Evolutionary conservation across 2,329 filamentous ascomycete species (phyloP).

Genomic region (Aureobasidium sp.): DNA sequence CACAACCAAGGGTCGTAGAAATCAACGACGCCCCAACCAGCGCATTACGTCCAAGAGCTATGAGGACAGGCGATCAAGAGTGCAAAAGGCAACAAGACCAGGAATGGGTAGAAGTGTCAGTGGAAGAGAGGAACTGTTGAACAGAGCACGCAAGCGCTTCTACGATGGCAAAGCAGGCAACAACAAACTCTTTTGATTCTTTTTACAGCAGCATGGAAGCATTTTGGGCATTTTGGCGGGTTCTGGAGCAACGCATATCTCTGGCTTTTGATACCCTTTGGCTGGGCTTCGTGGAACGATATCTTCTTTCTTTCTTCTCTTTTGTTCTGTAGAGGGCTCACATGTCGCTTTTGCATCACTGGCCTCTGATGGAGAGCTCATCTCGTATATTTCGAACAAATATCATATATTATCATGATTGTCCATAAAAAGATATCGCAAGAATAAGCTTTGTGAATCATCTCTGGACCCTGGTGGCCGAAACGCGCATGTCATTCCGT

Average conservation of each 20-base stretch:
- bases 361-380: background rate
- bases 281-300: background rate
- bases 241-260: background rate
- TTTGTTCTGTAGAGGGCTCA: background rate
- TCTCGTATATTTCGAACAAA: background rate
- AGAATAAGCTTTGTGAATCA: background rate
- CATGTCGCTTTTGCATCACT: background rate
- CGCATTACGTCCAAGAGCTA: background rate
- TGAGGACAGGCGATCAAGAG: background rate
- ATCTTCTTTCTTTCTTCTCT: background rate
- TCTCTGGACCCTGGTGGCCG: background rate
- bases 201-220: background rate
- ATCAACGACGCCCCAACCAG: background rate
- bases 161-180: background rate
- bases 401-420: background rate
- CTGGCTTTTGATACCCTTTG: slow-evolving; percentile 10
- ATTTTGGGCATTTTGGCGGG: background rate
- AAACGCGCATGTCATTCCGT: background rate
- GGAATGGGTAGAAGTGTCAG: slow-evolving; percentile 2
- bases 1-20: background rate
- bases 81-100: background rate
- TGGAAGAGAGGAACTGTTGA: slow-evolving; percentile 4
- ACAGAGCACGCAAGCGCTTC: slow-evolving; percentile 1
- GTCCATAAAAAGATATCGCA: background rate
- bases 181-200: background rate